Evolutionary conservation across 148 eudicot genomes (phyloP).

Genomic region (Diospyros kaki): DNA sequence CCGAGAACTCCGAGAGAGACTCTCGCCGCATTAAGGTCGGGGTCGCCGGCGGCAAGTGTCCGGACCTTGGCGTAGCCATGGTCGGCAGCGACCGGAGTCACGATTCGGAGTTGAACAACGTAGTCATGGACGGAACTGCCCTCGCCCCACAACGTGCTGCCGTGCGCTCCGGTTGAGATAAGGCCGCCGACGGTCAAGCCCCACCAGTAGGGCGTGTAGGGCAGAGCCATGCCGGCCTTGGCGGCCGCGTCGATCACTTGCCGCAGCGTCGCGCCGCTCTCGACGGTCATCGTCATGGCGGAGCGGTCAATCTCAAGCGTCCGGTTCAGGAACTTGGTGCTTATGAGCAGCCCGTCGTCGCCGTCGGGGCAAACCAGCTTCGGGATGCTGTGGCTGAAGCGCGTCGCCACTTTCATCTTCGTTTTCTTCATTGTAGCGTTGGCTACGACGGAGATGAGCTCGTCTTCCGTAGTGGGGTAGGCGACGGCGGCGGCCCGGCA

Average conservation of each 20-base stretch:
- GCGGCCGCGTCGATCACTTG: constrained; percentile 57
- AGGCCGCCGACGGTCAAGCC: constrained; percentile 75
- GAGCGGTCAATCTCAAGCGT: constrained; percentile 22
- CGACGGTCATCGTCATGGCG: constrained; percentile 32
- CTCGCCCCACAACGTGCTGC: constrained; percentile 66
- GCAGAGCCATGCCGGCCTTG: constrained; percentile 46
- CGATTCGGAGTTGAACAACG: constrained; percentile 47
- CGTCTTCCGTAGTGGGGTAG: constrained; percentile 53
- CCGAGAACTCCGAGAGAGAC: constrained; percentile 92
- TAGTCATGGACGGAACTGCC: constrained; percentile 74
- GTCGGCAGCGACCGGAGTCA: constrained; percentile 40
- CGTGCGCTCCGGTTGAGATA: constrained; percentile 75
- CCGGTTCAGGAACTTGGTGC: constrained; percentile 52
- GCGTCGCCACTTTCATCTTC: constrained; percentile 61
- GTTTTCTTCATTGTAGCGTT: constrained; percentile 27
- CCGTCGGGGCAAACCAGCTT: constrained; percentile 63
- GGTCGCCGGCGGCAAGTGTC: constrained; percentile 21
- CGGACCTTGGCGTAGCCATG: constrained; percentile 45
- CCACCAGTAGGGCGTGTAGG: constrained; percentile 83
- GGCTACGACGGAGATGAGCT: constrained; percentile 46
- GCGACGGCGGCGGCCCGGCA: constrained; percentile 47
- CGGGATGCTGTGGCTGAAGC: constrained; percentile 58
- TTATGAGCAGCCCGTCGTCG: constrained; percentile 53
- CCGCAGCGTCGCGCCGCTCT: constrained; percentile 54
- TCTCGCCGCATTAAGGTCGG: constrained; percentile 54